Base-by-base conservation (phyloP, 2,329 filamentous ascomycete species). In the Colletotrichum gloeosporioides region DNA sequence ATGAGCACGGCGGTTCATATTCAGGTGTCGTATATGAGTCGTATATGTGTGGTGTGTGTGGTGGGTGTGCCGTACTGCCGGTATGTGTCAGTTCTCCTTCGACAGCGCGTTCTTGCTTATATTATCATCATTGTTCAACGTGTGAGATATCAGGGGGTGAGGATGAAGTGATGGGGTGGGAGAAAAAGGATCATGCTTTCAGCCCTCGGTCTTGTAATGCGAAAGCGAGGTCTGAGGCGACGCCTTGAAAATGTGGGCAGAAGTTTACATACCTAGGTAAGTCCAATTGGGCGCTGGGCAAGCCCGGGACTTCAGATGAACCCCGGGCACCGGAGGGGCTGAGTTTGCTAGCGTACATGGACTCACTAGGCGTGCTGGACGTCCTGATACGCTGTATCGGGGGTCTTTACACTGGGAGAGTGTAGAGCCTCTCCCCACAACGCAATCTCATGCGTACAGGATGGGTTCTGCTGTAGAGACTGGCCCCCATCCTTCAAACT, bases 1-100 rank as follows among this genome's bases (percentile, higher is more conserved):
- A 79, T 84, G 83, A 69, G 67, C 55, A 8, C 53, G 67, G 15
- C 55, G 66, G 10, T 69, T 69, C 34, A 32, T 69, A 4, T 27
- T 64, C 32, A 64, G 61, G 12, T 39, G 44, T 7, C 10, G 44
- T 22, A 25, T 53, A 25, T 8, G 15, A 39, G 36, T 39, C 36
- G 44, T 25, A 13, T 8, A 2, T 13, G n/a, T 44, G 18, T 12
- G 44, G 6, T 4, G 44, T 22, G 44, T 49, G n/a, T 53, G 32
- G 32, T 13, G 32, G 16, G 15, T 61, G 34, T 44, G 32, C 62
- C 22, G 62, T 34, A 64, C 34, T 8, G 29, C 62, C 32, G 34
- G 62, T 25, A 31, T 64, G 22, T 25, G n/a, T 64, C 8, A 27
- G 15, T 4, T 64, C 32, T 39, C 22, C 44, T 64, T 27, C 8